Percentiles rank a stretch among this genome's conserved stretches.
Evolutionary conservation across 768 basidiomycete species (phyloP).

Genomic region (Clavulina sp.): DNA sequence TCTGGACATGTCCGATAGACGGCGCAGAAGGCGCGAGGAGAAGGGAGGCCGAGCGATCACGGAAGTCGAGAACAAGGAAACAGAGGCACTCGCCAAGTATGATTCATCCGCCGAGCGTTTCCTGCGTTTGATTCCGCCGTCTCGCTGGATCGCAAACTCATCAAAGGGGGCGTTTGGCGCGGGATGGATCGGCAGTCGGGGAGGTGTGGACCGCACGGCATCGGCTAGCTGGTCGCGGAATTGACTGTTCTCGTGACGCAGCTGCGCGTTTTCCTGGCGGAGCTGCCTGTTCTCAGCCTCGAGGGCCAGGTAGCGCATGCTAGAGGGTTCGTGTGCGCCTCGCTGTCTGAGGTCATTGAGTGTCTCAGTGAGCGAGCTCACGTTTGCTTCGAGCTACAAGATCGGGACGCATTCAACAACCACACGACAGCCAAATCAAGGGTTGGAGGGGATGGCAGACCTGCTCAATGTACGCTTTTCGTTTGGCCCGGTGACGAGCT

Average conservation of each 20-base stretch:
- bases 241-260: constrained; percentile 38
- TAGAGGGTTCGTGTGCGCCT: background rate
- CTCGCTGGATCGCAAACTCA: background rate
- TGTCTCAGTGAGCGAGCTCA: constrained; percentile 59
- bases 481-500: constrained; percentile 77
- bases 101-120: constrained; percentile 19
- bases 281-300: constrained; percentile 63
- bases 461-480: constrained; percentile 87
- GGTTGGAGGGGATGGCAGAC: constrained; percentile 22
- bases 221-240: background rate
- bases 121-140: constrained; percentile 2
- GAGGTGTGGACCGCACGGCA: background rate
- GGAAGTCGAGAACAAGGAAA: constrained; percentile 14
- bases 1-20: background rate
- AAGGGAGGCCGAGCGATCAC: background rate
- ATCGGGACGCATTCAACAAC: constrained; percentile 10
- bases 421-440: background rate
- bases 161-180: background rate
- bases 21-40: background rate
- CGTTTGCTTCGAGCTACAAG: constrained; percentile 61
- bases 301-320: constrained; percentile 28
- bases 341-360: background rate
- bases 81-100: constrained; percentile 71
- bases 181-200: background rate
- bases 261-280: constrained; percentile 40